Evolutionary conservation across 2,329 filamentous ascomycete genomes (phyloP).

Genomic region (Aureobasidium mangrovei): DNA sequence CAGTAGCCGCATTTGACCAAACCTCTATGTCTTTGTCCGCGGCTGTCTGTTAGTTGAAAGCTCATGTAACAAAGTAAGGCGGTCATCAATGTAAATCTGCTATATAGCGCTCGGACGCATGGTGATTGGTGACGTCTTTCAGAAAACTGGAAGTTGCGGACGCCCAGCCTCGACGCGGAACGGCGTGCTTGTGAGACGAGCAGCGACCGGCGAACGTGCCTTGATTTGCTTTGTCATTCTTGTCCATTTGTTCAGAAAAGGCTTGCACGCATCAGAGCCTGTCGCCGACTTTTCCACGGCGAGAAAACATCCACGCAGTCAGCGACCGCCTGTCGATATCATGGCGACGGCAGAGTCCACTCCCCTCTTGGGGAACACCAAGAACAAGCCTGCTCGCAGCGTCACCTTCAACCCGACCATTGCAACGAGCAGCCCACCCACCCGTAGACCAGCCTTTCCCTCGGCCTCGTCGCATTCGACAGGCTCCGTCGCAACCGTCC

Average conservation of each 20-base stretch:
- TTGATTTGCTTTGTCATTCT: neutral
- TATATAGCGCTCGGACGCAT: slow-evolving; percentile 1
- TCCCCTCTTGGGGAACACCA: slow-evolving; percentile 13
- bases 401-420: slow-evolving; percentile 68
- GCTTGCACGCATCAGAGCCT: neutral
- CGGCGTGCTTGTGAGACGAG: slow-evolving; percentile 3
- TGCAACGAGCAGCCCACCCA: slow-evolving; percentile 34
- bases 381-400: slow-evolving; percentile 44
- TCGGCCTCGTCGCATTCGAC: slow-evolving; percentile 25
- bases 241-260: neutral
- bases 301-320: neutral
- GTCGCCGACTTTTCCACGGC: neutral
- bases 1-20: no score
- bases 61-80: neutral
- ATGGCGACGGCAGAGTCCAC: slow-evolving; percentile 16
- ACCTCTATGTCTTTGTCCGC: no score
- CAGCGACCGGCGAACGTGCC: neutral
- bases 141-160: slow-evolving; percentile 7
- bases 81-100: neutral
- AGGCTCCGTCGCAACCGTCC: slow-evolving; percentile 26
- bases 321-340: neutral
- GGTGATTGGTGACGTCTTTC: neutral
- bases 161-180: slow-evolving; percentile 8
- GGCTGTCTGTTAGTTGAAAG: neutral
- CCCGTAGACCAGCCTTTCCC: slow-evolving; percentile 28